A percentile compares a stretch with the other conserved stretches of the same genome.
Conservation (phyloP, 2,329 filamentous ascomycete species). For the Microdochium bolleyi region DNA sequence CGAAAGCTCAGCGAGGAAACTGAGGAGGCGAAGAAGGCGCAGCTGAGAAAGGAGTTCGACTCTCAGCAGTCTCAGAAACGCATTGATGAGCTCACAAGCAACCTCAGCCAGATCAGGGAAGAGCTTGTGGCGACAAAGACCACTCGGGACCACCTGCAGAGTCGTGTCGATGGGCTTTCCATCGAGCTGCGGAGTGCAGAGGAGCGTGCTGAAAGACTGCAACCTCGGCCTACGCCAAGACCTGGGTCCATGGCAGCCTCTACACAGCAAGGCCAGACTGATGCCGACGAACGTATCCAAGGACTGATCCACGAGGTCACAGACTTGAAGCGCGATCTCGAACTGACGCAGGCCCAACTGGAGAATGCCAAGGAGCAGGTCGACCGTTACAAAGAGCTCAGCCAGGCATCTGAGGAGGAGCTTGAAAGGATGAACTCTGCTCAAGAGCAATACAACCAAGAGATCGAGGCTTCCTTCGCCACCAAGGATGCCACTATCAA, state of each 20-base stretch:
- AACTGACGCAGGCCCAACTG: conserved; percentile 71
- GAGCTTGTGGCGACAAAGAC: conserved; percentile 83
- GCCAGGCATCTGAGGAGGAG: conserved; percentile 80
- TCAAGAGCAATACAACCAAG: conserved; percentile 79
- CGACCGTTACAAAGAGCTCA: conserved; percentile 83
- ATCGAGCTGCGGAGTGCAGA: conserved; percentile 85
- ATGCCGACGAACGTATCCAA: conserved; percentile 58
- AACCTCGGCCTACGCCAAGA: conserved; percentile 66
- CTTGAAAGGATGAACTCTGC: conserved; percentile 71
- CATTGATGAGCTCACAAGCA: conserved; percentile 83
- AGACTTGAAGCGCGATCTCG: conserved; percentile 80
- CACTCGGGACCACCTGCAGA: conserved; percentile 79
- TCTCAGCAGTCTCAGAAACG: conserved; percentile 80
- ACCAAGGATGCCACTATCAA: conserved; percentile 74
- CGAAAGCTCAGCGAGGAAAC: conserved; percentile 75
- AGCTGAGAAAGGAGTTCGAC: conserved; percentile 84
- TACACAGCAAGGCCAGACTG: conserved; percentile 31
- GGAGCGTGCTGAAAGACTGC: conserved; percentile 74
- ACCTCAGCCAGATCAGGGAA: conserved; percentile 72
- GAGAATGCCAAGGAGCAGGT: conserved; percentile 74
- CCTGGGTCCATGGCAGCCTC: conserved; percentile 34
- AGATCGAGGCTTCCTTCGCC: conserved; percentile 67
- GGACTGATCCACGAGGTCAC: conserved; percentile 78
- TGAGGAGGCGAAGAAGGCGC: conserved; percentile 76
- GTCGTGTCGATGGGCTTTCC: conserved; percentile 78